phyloP scores from a whole-genome alignment of 2,329 filamentous ascomycete species.

The Didymella glomerata region DNA sequence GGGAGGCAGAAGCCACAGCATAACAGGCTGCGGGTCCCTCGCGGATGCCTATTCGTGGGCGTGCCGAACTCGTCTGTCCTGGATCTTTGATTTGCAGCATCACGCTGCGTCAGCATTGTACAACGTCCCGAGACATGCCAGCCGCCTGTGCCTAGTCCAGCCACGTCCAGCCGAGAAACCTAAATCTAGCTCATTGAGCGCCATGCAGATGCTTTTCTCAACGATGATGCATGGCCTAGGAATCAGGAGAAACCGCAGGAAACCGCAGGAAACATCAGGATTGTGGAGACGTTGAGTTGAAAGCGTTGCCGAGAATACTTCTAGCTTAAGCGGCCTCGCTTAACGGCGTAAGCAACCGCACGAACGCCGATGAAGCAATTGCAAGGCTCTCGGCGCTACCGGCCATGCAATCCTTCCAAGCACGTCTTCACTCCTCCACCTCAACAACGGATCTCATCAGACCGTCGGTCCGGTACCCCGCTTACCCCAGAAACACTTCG shows the following conservation, averaged over 20 bases:
- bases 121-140: neutral
- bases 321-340: neutral
- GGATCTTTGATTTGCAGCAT: neutral
- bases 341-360: neutral
- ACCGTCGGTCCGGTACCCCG: neutral
- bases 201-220: neutral
- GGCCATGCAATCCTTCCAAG: neutral
- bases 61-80: neutral
- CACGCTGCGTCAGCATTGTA: neutral
- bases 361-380: neutral
- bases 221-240: neutral
- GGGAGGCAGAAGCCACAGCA: neutral
- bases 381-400: neutral
- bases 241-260: neutral
- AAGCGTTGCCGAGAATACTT: neutral
- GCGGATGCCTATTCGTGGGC: neutral
- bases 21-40: neutral
- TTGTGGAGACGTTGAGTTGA: neutral
- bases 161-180: neutral
- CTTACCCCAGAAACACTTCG: neutral
- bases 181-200: neutral
- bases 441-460: neutral
- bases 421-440: neutral
- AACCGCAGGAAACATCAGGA: neutral
- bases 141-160: neutral